Conservation (phyloP, 2,329 filamentous ascomycete species). For the Clarireedia monteithiana region DNA sequence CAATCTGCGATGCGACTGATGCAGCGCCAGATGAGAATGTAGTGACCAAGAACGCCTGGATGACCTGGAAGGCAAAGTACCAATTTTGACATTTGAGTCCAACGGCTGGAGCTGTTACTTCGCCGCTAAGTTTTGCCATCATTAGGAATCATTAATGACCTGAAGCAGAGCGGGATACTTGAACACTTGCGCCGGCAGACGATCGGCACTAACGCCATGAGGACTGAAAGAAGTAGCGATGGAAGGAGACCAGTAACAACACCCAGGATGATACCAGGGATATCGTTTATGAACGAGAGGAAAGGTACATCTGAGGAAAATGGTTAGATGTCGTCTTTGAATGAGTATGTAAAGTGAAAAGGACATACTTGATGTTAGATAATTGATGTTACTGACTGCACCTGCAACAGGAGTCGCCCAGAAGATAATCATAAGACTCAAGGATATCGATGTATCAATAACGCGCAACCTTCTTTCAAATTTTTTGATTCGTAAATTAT, state of each 20-base stretch:
- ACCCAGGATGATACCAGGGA: conserved; percentile 64
- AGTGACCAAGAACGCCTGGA: conserved; percentile 86
- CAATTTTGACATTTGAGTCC: conserved; percentile 84
- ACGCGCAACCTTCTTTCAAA: conserved; percentile 70
- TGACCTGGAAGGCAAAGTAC: conserved; percentile 84
- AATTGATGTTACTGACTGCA: conserved; percentile 75
- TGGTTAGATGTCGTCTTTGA: conserved; percentile 4
- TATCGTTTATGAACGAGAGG: conserved; percentile 63
- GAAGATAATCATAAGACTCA: conserved; percentile 75
- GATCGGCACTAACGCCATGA: conserved; percentile 79
- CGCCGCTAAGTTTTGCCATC: conserved; percentile 71
- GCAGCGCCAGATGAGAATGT: conserved; percentile 78
- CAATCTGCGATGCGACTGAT: conserved; percentile 56
- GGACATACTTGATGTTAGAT: conserved; percentile 42
- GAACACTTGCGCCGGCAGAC: conserved; percentile 60
- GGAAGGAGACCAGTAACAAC: conserved; percentile 81
- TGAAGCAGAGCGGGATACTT: not conserved
- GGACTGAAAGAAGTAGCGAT: conserved; percentile 64
- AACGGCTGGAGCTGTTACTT: conserved; percentile 67
- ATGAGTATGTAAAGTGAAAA: not conserved
- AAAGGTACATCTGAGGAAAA: conserved; percentile 44
- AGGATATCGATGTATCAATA: conserved; percentile 58
- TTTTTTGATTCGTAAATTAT: conserved; percentile 73
- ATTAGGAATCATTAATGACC: conserved; percentile 34
- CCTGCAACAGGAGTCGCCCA: conserved; percentile 69